Percentiles rank a stretch among this genome's conserved stretches.
Conservation (phyloP, 2,329 filamentous ascomycete species). For the Colletotrichum navitas region DNA sequence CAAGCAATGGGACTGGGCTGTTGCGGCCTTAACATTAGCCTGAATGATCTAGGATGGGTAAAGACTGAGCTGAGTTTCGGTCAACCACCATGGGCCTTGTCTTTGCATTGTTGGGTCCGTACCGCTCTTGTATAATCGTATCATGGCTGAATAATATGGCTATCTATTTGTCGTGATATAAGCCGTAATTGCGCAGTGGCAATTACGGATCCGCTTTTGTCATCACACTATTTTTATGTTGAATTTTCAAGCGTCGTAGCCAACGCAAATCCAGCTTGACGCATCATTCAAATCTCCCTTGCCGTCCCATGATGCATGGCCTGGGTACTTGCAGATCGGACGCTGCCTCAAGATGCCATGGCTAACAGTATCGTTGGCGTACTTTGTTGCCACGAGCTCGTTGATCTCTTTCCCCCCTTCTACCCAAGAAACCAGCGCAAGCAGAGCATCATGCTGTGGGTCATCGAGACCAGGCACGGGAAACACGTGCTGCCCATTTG, state of each 20-base stretch:
- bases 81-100: too few relatives aligned
- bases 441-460: slow-evolving; percentile 51
- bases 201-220: too few relatives aligned
- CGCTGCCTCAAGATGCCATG: slow-evolving; percentile 19
- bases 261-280: slow-evolving; percentile 9
- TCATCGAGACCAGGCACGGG: slow-evolving; percentile 54
- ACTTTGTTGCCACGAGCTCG: slow-evolving; percentile 50
- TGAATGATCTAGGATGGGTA: too few relatives aligned
- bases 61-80: too few relatives aligned
- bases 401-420: slow-evolving; percentile 50
- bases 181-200: too few relatives aligned
- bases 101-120: too few relatives aligned
- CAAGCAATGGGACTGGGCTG: too few relatives aligned
- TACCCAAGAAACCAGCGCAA: slow-evolving; percentile 55
- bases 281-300: slow-evolving; percentile 9
- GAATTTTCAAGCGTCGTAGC: not conserved
- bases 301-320: slow-evolving; percentile 18
- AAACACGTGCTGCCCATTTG: slow-evolving; percentile 45
- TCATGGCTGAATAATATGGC: not conserved
- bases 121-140: too few relatives aligned
- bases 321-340: slow-evolving; percentile 22
- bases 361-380: slow-evolving; percentile 10
- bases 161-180: too few relatives aligned
- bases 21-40: too few relatives aligned
- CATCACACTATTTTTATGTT: too few relatives aligned